Conservation (phyloP, 1,284 basidiomycete species). For the Puccinia hordei region DNA sequence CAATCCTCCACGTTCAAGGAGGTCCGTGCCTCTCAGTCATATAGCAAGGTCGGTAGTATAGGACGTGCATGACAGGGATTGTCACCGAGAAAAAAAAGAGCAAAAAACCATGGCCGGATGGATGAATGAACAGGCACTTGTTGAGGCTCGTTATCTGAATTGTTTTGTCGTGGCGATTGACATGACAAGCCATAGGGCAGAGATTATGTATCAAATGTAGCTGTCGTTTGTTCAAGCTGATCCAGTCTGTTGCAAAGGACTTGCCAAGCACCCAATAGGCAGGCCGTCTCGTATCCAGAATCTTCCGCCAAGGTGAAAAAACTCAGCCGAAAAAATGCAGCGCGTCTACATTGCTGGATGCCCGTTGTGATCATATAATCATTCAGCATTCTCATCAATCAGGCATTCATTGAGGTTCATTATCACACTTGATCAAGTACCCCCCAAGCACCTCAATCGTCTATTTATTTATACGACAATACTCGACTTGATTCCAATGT, state of each 20-base stretch:
- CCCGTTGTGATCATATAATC: slow-evolving; percentile 14
- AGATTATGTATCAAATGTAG: neutral
- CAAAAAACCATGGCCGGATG: neutral
- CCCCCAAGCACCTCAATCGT: neutral
- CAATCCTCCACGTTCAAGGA: no score
- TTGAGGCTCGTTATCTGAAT: neutral
- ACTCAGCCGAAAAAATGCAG: no score
- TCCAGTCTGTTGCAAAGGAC: slow-evolving; percentile 17
- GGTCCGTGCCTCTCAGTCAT: no score
- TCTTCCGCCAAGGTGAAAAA: neutral
- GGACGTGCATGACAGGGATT: no score
- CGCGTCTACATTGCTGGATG: no score
- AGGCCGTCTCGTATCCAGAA: neutral
- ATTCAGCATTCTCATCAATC: neutral
- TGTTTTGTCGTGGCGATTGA: neutral
- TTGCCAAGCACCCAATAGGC: neutral
- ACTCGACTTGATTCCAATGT: neutral
- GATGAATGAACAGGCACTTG: neutral
- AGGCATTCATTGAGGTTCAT: neutral
- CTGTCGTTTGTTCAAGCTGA: neutral
- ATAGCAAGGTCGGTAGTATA: no score
- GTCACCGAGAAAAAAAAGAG: no score
- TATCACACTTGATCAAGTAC: neutral
- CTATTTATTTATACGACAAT: neutral
- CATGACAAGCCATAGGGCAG: neutral